Evolutionary conservation across 1,139 yeast genomes (phyloP).

Genomic region (Scheffersomyces parashehatae): DNA sequence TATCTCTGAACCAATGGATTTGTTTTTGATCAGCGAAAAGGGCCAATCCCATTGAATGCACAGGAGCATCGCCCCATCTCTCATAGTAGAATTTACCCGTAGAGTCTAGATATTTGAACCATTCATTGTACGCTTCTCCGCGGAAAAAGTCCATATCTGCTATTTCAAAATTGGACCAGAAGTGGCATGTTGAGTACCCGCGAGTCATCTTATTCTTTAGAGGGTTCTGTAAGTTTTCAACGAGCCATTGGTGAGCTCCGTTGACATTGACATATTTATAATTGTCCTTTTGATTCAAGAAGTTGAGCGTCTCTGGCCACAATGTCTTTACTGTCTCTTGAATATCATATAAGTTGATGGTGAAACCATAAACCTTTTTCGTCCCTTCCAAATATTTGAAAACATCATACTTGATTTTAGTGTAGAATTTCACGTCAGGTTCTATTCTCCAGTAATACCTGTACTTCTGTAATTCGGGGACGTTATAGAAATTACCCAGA

Average conservation of each 20-base stretch:
- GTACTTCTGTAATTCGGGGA: conserved; percentile 57
- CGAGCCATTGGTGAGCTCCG: conserved; percentile 72
- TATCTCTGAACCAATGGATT: conserved; percentile 87
- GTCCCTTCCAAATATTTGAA: conserved; percentile 72
- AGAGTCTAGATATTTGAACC: conserved; percentile 64
- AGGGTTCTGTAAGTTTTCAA: conserved; percentile 66
- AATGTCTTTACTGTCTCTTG: conserved; percentile 61
- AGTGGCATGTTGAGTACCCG: conserved; percentile 84
- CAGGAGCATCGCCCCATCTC: conserved; percentile 94
- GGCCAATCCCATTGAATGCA: conserved; percentile 73
- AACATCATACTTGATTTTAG: conserved; percentile 72
- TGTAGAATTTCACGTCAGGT: conserved; percentile 69
- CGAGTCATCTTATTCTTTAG: conserved; percentile 50
- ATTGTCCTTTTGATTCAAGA: conserved; percentile 55
- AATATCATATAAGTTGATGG: conserved; percentile 66
- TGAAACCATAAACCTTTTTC: conserved; percentile 68
- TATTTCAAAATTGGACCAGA: conserved; percentile 86
- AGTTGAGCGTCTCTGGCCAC: conserved; percentile 70
- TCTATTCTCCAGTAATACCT: conserved; percentile 79
- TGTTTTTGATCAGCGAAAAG: conserved; percentile 68
- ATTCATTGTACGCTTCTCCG: conserved; percentile 60
- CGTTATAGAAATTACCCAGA: conserved; percentile 61
- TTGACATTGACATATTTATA: conserved; percentile 56
- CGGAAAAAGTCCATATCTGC: conserved; percentile 81
- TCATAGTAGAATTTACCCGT: conserved; percentile 84